Percentiles rank a stretch among this genome's conserved stretches.
Evolutionary conservation across 768 basidiomycete genomes (phyloP).

Genomic region (Pleurotus cornucopiae): DNA sequence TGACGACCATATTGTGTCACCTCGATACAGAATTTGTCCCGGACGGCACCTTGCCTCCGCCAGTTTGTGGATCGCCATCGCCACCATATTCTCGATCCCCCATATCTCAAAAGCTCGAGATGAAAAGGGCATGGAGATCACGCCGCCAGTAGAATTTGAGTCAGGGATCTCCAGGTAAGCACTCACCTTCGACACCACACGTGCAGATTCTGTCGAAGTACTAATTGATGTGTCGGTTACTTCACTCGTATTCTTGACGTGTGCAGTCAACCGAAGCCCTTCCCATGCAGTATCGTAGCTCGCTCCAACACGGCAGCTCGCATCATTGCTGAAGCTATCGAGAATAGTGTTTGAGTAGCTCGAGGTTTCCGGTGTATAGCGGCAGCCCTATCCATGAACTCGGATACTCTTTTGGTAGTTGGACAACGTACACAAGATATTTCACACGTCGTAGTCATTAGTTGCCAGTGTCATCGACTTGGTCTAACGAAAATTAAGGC

Average conservation of each 20-base stretch:
- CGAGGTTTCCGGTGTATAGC: too few species aligned
- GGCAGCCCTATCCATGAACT: too few species aligned
- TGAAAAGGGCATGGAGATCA: slow-evolving; percentile 34
- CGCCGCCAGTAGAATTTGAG: slow-evolving; percentile 31
- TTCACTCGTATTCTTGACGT: background rate
- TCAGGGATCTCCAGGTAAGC: slow-evolving; percentile 41
- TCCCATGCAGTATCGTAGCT: background rate
- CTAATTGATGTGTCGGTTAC: background rate
- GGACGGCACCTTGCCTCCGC: slow-evolving; percentile 49
- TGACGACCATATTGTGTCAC: too few species aligned
- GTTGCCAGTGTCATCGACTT: too few species aligned
- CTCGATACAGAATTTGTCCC: too few species aligned
- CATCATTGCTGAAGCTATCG: background rate
- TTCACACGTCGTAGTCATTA: too few species aligned
- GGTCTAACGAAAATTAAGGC: too few species aligned
- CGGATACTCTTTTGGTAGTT: too few species aligned
- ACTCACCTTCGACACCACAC: too few species aligned
- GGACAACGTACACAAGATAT: too few species aligned
- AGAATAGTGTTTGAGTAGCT: background rate
- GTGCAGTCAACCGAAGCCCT: slow-evolving; percentile 8
- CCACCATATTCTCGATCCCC: slow-evolving; percentile 39
- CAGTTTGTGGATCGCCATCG: slow-evolving; percentile 40
- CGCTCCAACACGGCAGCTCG: background rate
- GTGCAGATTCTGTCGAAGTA: slow-evolving; percentile 8
- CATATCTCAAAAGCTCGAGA: slow-evolving; percentile 38